phyloP scores from a whole-genome alignment of 2,329 filamentous ascomycete genomes.

The Ceratocystis alfenasii region DNA sequence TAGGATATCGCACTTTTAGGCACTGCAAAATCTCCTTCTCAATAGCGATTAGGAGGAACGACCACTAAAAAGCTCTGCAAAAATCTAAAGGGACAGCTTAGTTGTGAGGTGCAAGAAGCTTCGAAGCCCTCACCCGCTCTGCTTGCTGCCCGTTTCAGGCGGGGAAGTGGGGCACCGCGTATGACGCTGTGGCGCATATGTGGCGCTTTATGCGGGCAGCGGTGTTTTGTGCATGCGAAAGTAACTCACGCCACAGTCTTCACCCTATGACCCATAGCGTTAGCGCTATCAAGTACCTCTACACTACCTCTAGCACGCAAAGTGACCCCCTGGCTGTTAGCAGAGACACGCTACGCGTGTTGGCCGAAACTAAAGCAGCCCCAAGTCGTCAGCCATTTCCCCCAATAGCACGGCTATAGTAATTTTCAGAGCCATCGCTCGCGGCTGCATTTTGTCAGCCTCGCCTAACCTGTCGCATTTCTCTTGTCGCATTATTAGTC shows the following conservation, averaged over 20 bases:
- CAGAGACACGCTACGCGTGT: conserved; percentile 21
- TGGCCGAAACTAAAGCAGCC: background rate
- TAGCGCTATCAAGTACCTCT: conserved; percentile 15
- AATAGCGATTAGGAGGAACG: conserved; percentile 21
- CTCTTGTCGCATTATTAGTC: conserved; percentile 28
- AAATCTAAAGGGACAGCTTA: conserved; percentile 20
- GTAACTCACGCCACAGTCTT: background rate
- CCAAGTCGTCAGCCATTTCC: background rate
- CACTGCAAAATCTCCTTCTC: conserved; percentile 17
- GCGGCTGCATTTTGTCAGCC: conserved; percentile 18
- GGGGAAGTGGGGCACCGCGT: conserved; percentile 21
- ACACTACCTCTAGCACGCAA: background rate
- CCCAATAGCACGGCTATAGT: background rate
- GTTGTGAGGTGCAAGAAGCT: conserved; percentile 19
- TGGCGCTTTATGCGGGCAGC: conserved; percentile 9
- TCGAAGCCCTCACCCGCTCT: conserved; percentile 14
- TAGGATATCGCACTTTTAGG: conserved; percentile 17
- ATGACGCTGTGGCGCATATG: conserved; percentile 21
- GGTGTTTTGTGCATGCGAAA: background rate
- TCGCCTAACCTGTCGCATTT: conserved; percentile 24
- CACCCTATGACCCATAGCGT: background rate
- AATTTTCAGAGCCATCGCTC: conserved; percentile 14
- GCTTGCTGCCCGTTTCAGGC: conserved; percentile 19
- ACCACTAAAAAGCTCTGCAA: conserved; percentile 21
- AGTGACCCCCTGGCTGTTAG: conserved; percentile 9